A percentile compares a stretch with the other conserved stretches of the same genome.
Evolutionary conservation across 2,329 filamentous ascomycete genomes (phyloP).

Genomic region (Colletotrichum sp.): DNA sequence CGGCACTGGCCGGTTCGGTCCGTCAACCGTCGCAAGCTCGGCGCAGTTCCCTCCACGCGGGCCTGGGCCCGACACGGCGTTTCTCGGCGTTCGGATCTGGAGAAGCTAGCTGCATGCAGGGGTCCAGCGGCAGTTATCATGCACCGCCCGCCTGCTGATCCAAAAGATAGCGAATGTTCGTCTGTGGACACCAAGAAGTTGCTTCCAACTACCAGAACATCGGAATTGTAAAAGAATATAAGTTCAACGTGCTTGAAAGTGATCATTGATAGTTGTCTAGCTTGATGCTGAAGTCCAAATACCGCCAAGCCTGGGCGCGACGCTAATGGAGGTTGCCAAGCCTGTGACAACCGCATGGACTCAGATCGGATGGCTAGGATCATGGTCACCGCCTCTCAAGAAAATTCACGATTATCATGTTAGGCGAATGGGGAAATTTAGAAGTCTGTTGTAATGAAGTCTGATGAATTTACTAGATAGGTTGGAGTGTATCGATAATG

Average conservation of each 20-base stretch:
- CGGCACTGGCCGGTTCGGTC: background rate
- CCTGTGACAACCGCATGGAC: background rate
- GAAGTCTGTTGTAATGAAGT: background rate
- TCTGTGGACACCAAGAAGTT: background rate
- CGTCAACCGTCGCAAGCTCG: background rate
- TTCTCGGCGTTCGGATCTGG: background rate
- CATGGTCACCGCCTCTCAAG: background rate
- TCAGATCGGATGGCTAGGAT: background rate
- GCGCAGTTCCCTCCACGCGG: background rate
- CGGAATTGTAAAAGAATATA: fast-evolving
- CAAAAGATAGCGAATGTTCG: background rate
- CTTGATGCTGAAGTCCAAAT: background rate
- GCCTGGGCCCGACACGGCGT: background rate
- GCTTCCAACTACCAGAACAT: background rate
- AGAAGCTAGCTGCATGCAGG: background rate
- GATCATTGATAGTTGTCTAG: background rate
- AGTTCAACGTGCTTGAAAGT: background rate
- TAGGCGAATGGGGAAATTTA: background rate
- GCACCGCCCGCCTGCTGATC: background rate
- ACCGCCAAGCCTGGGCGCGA: background rate
- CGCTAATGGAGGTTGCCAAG: background rate
- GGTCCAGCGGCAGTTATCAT: background rate
- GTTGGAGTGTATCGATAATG: background rate
- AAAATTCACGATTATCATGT: background rate
- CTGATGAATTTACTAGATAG: background rate